These are phyloP conservation scores for Mucor indicus DNA, from an alignment of 371 early-diverging fungal species.

Conservation along the genomic window DNA sequence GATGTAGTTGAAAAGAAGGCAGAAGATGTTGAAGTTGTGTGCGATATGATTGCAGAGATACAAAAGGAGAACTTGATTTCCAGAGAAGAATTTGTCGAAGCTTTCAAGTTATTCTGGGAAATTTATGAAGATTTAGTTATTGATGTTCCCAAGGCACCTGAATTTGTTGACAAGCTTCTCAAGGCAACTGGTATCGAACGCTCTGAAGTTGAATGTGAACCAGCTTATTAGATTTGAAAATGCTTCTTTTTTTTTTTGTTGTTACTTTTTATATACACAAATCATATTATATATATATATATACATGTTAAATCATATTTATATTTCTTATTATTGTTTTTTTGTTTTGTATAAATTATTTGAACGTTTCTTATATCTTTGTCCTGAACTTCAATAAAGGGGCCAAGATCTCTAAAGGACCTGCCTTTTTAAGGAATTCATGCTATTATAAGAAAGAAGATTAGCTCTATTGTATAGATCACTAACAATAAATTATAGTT, in stretches of 20 bases:
- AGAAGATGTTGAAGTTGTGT: conserved; percentile 54
- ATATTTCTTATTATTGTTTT: neutral
- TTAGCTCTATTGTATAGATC: too few species aligned
- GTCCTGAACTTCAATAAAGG: conserved; percentile 51
- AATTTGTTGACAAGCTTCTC: conserved; percentile 64
- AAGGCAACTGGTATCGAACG: conserved; percentile 55
- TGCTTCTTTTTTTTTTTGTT: neutral
- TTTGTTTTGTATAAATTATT: neutral
- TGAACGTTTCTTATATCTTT: too few species aligned
- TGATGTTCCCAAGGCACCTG: conserved; percentile 79
- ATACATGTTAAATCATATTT: too few species aligned
- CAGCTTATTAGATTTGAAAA: neutral
- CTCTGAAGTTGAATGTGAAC: conserved; percentile 41
- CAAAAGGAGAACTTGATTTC: conserved; percentile 37
- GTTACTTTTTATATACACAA: too few species aligned
- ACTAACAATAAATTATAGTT: conserved; percentile 2
- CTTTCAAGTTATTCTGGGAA: conserved; percentile 62
- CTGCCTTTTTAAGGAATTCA: conserved; percentile 69
- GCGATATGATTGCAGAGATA: conserved; percentile 52
- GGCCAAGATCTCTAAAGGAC: conserved; percentile 49
- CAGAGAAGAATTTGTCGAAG: conserved; percentile 43
- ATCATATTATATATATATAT: too few species aligned
- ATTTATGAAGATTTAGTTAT: conserved; percentile 72
- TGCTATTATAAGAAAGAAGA: conserved; percentile 33
- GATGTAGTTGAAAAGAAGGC: conserved; percentile 55